These are phyloP conservation scores for Pichia sp. DNA, from an alignment of 1,139 yeast species.

Conservation along the genomic window DNA sequence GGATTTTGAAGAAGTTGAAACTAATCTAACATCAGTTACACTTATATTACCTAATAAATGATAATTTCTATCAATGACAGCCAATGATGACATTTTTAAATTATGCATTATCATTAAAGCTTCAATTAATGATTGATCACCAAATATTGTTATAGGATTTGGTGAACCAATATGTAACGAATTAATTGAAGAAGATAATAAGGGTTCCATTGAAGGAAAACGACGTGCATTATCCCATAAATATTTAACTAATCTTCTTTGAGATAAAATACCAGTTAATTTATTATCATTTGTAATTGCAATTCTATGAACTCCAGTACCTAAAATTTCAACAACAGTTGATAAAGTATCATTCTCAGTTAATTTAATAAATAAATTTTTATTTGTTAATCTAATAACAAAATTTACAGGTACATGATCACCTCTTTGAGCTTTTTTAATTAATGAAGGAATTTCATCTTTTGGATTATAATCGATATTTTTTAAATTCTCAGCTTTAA, in stretches of 20 bases:
- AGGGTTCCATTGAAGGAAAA: conserved; percentile 71
- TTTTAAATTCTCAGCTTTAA: conserved; percentile 28
- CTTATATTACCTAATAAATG: conserved; percentile 86
- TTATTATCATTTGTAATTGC: conserved; percentile 60
- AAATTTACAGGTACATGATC: conserved; percentile 76
- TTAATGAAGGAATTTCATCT: conserved; percentile 29
- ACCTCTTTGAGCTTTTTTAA: conserved; percentile 52
- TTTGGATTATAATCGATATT: conserved; percentile 28
- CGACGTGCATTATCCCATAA: conserved; percentile 90
- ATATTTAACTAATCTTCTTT: conserved; percentile 74
- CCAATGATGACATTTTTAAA: conserved; percentile 81
- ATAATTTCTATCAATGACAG: conserved; percentile 80
- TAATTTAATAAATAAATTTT: conserved; percentile 78
- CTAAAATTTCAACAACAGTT: conserved; percentile 76
- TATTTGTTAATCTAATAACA: conserved; percentile 72
- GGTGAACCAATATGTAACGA: conserved; percentile 67
- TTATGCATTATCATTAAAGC: conserved; percentile 82
- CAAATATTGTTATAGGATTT: conserved; percentile 70
- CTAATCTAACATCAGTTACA: conserved; percentile 85
- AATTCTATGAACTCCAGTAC: conserved; percentile 87
- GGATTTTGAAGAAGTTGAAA: conserved; percentile 79
- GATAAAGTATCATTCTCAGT: conserved; percentile 62
- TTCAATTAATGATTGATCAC: conserved; percentile 80
- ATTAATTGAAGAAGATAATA: conserved; percentile 59
- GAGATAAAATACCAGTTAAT: conserved; percentile 78